Percentiles rank a stretch among this genome's conserved stretches.
These are phyloP conservation scores for Saturnispora serradocipensis DNA, from an alignment of 805 yeast species.

Conservation along the genomic window DNA sequence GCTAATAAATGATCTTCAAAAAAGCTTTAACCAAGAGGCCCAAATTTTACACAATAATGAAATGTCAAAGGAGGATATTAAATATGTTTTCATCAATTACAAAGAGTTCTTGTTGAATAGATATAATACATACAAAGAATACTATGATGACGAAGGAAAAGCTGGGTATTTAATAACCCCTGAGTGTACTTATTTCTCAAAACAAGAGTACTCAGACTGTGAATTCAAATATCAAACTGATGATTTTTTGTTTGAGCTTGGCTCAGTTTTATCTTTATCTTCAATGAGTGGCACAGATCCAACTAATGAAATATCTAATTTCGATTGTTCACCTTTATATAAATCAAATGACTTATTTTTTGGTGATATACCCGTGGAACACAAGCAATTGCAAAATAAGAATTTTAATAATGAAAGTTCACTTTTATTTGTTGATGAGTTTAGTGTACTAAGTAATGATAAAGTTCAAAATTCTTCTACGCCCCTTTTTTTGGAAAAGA, in stretches of 20 bases:
- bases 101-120: constrained; percentile 1
- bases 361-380: no score
- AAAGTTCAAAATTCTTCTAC: not conserved
- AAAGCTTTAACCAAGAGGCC: constrained; percentile 7
- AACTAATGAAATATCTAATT: not conserved
- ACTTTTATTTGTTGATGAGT: not conserved
- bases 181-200: not conserved
- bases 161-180: not conserved
- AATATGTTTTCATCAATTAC: constrained; percentile 4
- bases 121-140: not conserved
- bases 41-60: constrained; percentile 4
- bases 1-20: constrained; percentile 5
- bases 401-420: not conserved
- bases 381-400: not conserved
- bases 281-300: not conserved
- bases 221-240: not conserved
- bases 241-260: constrained; percentile 5
- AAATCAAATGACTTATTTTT: not conserved
- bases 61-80: constrained; percentile 3
- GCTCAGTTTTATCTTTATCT: not conserved
- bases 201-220: not conserved
- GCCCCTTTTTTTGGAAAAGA: not conserved
- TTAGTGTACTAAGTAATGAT: not conserved
- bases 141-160: not conserved
- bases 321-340: not conserved